Evolutionary conservation across 805 yeast genomes (phyloP).

Genomic region (Wickerhamiella allomyrinae): DNA sequence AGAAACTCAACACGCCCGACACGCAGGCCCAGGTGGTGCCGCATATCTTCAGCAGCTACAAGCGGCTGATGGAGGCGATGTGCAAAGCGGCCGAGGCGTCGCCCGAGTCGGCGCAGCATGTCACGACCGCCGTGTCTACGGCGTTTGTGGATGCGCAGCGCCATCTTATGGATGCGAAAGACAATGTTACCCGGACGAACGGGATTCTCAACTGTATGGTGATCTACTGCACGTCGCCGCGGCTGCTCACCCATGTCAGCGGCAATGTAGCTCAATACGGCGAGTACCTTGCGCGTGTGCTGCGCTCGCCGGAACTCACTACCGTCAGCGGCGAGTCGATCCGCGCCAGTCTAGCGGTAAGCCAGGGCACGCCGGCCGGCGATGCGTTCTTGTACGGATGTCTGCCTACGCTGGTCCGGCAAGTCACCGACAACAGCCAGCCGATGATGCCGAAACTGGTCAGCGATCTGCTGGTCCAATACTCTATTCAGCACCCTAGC

Average conservation of each 20-base stretch:
- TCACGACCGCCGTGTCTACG: conserved; percentile 5
- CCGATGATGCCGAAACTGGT: conserved; percentile 5
- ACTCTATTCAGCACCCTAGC: background rate
- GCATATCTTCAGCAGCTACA: conserved; percentile 37
- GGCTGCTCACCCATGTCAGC: background rate
- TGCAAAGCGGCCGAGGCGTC: conserved; percentile 25
- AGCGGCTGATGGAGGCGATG: conserved; percentile 28
- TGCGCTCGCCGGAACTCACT: conserved; percentile 22
- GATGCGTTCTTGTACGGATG: conserved; percentile 12
- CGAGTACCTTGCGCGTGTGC: conserved; percentile 5
- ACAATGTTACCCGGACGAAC: conserved; percentile 1
- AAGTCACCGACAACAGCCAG: background rate
- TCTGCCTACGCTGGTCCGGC: conserved; percentile 10
- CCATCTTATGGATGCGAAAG: conserved; percentile 4
- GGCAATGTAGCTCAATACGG: conserved; percentile 5
- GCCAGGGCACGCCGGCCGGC: conserved; percentile 6
- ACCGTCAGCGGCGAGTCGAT: conserved; percentile 45
- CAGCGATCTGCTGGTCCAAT: conserved; percentile 6
- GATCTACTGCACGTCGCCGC: conserved; percentile 3
- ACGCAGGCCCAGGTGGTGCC: conserved; percentile 35
- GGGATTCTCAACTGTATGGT: conserved; percentile 11
- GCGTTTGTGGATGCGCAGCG: conserved; percentile 3
- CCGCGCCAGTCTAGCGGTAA: conserved; percentile 34
- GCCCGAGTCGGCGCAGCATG: conserved; percentile 11
- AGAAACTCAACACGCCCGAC: conserved; percentile 35